A percentile compares a stretch with the other conserved stretches of the same genome.
These are phyloP conservation scores for Ceratocystis huliohia DNA, from an alignment of 2,329 filamentous ascomycete genomes.

Conservation along the genomic window DNA sequence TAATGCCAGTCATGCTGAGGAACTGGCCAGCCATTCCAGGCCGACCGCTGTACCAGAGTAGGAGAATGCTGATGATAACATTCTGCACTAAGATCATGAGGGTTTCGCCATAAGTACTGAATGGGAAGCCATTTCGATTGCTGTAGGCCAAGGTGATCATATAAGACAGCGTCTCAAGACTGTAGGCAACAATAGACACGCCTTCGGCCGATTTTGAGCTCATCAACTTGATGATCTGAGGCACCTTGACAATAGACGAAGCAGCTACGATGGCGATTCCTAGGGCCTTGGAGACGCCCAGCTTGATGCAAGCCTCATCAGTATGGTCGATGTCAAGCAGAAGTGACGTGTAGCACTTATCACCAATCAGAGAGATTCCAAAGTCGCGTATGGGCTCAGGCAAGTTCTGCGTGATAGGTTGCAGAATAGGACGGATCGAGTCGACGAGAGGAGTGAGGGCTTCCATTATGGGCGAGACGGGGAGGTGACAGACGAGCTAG, in stretches of 20 bases:
- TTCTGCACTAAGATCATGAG: constrained; percentile 88
- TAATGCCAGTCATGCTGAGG: constrained; percentile 42
- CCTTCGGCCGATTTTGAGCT: constrained; percentile 68
- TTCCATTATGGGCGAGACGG: constrained; percentile 11
- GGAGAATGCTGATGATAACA: constrained; percentile 72
- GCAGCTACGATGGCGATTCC: constrained; percentile 88
- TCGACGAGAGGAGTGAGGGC: constrained; percentile 40
- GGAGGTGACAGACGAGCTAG: not conserved
- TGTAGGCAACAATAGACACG: constrained; percentile 78
- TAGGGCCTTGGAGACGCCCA: constrained; percentile 82
- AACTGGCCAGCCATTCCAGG: constrained; percentile 59
- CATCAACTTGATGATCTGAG: constrained; percentile 88
- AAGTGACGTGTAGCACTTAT: constrained; percentile 71
- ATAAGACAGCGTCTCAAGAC: constrained; percentile 80
- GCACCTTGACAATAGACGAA: constrained; percentile 86
- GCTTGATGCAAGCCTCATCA: constrained; percentile 68
- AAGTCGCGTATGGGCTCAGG: constrained; percentile 63
- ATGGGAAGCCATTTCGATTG: constrained; percentile 78
- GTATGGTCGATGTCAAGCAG: constrained; percentile 72
- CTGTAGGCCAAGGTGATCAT: constrained; percentile 89
- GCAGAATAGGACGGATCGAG: constrained; percentile 45
- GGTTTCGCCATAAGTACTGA: constrained; percentile 94
- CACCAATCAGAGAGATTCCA: constrained; percentile 67
- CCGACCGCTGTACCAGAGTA: constrained; percentile 69
- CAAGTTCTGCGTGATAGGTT: constrained; percentile 59